phyloP scores from a whole-genome alignment of 2,329 filamentous ascomycete genomes.

The Onygenales sp. region DNA sequence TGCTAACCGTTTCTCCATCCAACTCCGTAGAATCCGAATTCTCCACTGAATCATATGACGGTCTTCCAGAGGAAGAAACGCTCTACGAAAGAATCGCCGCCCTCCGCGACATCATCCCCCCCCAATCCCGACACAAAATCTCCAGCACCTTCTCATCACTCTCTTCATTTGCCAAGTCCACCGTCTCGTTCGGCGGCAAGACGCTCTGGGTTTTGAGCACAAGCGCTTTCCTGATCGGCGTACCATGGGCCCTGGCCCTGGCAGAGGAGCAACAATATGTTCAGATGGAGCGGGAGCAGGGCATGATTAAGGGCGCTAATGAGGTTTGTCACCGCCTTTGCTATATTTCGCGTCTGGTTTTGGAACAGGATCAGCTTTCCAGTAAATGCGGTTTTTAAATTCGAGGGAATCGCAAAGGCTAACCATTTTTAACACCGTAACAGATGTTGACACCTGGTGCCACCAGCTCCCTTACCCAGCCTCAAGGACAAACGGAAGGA shows the following conservation, averaged over 20 bases:
- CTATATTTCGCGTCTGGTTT: neutral
- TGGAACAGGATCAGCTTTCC: neutral
- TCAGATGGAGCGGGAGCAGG: slow-evolving; percentile 96
- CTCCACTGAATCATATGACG: slow-evolving; percentile 65
- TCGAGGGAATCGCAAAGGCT: neutral
- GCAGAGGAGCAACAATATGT: slow-evolving; percentile 93
- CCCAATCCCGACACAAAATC: slow-evolving; percentile 60
- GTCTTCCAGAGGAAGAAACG: slow-evolving; percentile 43
- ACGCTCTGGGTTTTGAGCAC: slow-evolving; percentile 86
- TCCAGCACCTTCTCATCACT: slow-evolving; percentile 45
- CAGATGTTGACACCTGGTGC: slow-evolving; percentile 36
- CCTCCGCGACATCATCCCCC: slow-evolving; percentile 66
- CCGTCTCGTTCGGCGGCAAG: slow-evolving; percentile 63
- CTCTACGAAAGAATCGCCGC: slow-evolving; percentile 62
- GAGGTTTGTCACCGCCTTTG: slow-evolving; percentile 46
- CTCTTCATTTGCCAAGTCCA: slow-evolving; percentile 36
- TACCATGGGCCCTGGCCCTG: slow-evolving; percentile 87
- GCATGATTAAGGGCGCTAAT: slow-evolving; percentile 84
- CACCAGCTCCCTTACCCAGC: slow-evolving; percentile 11
- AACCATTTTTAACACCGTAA: neutral
- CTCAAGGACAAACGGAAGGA: slow-evolving; percentile 19
- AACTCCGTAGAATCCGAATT: slow-evolving; percentile 64
- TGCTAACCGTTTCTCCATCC: neutral
- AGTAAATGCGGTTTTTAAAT: neutral
- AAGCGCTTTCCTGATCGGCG: slow-evolving; percentile 77